phyloP scores from a whole-genome alignment of 805 yeast species.

The Sugiyamaella lignohabitans region DNA sequence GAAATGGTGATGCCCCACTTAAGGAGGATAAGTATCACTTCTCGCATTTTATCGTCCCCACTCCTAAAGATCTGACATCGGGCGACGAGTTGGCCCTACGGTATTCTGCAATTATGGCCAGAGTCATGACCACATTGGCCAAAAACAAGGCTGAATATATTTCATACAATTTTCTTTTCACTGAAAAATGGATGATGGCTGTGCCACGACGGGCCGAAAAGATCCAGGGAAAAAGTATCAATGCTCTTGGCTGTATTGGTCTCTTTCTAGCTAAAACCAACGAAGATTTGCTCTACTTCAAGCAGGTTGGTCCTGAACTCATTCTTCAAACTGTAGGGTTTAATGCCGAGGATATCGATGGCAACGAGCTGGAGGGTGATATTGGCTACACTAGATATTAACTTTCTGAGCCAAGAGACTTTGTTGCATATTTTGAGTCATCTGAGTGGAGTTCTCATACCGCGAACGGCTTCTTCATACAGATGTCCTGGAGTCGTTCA shows the following conservation, averaged over 20 bases:
- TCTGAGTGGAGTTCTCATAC: too few species aligned
- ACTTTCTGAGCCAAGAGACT: too few species aligned
- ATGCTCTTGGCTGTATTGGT: slow-evolving; percentile 78
- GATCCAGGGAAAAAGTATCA: slow-evolving; percentile 49
- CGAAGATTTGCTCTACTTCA: slow-evolving; percentile 40
- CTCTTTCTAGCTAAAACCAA: slow-evolving; percentile 67
- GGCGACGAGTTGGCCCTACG: slow-evolving; percentile 57
- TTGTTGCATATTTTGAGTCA: not conserved
- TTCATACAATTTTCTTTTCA: slow-evolving; percentile 80
- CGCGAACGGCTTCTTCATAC: too few species aligned
- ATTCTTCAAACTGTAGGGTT: slow-evolving; percentile 63
- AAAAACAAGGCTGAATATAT: slow-evolving; percentile 23
- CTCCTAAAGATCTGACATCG: slow-evolving; percentile 44
- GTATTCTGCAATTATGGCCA: slow-evolving; percentile 66
- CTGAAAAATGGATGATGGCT: slow-evolving; percentile 74
- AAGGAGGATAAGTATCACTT: slow-evolving; percentile 58
- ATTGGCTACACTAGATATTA: slow-evolving; percentile 13
- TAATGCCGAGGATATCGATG: slow-evolving; percentile 32
- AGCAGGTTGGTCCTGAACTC: slow-evolving; percentile 39
- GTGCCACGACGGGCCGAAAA: slow-evolving; percentile 67
- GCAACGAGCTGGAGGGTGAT: slow-evolving; percentile 18
- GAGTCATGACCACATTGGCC: slow-evolving; percentile 60
- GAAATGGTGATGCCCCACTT: slow-evolving; percentile 46
- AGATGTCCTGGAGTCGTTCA: too few species aligned
- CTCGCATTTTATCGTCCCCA: slow-evolving; percentile 74